phyloP scores from a whole-genome alignment of 306 rosid species.

The Prunus armeniaca region DNA sequence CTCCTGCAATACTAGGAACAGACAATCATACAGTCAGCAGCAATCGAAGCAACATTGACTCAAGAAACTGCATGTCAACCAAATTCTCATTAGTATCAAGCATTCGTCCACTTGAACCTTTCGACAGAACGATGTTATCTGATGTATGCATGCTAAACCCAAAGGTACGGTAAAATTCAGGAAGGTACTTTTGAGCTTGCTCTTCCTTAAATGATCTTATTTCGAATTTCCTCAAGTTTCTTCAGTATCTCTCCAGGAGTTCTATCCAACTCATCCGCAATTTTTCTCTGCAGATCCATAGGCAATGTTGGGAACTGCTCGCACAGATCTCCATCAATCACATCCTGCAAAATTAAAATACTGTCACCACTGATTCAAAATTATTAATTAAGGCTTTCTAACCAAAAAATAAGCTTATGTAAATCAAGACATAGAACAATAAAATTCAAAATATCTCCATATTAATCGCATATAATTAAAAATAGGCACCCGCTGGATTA shows the following conservation, averaged over 20 bases:
- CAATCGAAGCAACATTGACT: background rate
- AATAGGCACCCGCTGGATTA: slow-evolving; percentile 15
- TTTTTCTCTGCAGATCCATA: slow-evolving; percentile 90
- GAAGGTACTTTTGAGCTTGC: slow-evolving; percentile 28
- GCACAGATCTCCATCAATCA: slow-evolving; percentile 96
- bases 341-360: slow-evolving; percentile 59
- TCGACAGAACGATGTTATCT: background rate
- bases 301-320: slow-evolving; percentile 98
- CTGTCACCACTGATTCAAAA: slow-evolving; percentile 1
- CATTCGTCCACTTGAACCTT: background rate
- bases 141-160: background rate
- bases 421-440: background rate
- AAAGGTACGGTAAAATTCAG: background rate
- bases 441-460: background rate
- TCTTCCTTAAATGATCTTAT: slow-evolving; percentile 72
- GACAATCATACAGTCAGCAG: background rate
- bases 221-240: slow-evolving; percentile 89
- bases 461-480: background rate
- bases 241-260: slow-evolving; percentile 93
- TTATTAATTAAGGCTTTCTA: background rate
- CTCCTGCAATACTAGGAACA: background rate
- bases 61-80: background rate
- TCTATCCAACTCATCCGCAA: slow-evolving; percentile 93
- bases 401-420: background rate
- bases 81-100: slow-evolving; percentile 5